Evolutionary conservation across 73 alveolate genomes (phyloP).

Genomic region (Stentor coeruleus): DNA sequence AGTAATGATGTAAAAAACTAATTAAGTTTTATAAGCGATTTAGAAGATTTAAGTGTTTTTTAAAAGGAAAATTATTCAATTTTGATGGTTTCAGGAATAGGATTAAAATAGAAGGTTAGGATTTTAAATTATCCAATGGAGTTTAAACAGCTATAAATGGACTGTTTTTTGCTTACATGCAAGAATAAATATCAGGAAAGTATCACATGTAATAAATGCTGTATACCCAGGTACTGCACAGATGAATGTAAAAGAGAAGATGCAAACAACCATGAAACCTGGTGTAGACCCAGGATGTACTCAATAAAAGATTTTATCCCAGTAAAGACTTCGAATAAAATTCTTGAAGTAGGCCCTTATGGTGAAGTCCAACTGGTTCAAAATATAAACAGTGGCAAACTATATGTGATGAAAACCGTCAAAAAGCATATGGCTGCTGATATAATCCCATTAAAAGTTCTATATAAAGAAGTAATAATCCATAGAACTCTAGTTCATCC

Average conservation of each 20-base stretch:
- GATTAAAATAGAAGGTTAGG: too few species aligned
- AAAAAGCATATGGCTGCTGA: conserved; percentile 41
- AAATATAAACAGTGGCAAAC: not conserved
- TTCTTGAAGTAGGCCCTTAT: conserved; percentile 8
- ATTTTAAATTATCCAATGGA: too few species aligned
- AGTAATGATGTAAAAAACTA: too few species aligned
- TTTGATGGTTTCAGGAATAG: too few species aligned
- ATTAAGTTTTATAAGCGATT: too few species aligned
- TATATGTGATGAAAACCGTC: conserved; percentile 12
- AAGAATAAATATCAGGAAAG: not conserved
- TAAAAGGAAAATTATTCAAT: too few species aligned
- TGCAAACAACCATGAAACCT: not conserved
- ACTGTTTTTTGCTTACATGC: not conserved
- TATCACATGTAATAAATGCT: not conserved
- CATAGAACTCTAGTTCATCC: conserved; percentile 56
- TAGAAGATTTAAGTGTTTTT: too few species aligned
- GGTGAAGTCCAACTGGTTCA: conserved; percentile 3
- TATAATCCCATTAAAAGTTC: conserved; percentile 51
- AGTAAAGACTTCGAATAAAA: not conserved
- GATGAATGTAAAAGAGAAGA: not conserved
- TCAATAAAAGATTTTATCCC: not conserved
- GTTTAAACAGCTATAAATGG: too few species aligned
- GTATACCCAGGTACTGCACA: not conserved
- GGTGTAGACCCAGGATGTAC: not conserved
- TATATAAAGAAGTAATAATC: conserved; percentile 61